A percentile compares a stretch with the other conserved stretches of the same genome.
Conservation (phyloP, 768 basidiomycete species). For the Trametes cingulata region DNA sequence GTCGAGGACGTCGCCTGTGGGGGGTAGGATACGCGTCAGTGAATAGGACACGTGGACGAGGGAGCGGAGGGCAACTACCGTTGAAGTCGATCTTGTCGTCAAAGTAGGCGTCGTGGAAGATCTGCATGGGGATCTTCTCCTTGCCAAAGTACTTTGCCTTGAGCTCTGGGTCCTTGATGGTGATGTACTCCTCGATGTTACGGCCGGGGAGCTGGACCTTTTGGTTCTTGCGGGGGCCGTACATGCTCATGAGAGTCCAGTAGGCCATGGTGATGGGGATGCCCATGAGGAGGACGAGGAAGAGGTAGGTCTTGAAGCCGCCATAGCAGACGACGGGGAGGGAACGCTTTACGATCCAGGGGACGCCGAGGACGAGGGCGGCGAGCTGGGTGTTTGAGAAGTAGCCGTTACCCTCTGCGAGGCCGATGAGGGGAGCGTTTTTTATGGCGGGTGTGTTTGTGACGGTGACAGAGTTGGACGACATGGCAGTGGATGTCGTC, state of each 20-base stretch:
- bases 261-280: constrained; percentile 80
- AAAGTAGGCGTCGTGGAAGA: constrained; percentile 97
- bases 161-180: constrained; percentile 82
- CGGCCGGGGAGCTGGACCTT: constrained; percentile 84
- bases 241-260: constrained; percentile 86
- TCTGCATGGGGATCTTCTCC: constrained; percentile 95
- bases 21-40: not conserved
- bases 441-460: constrained; percentile 79
- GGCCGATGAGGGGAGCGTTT: constrained; percentile 80
- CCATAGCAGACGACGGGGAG: constrained; percentile 81
- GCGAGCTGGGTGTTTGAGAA: constrained; percentile 85
- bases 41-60: constrained; percentile 8
- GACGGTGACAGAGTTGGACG: constrained; percentile 50
- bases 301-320: constrained; percentile 83
- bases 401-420: constrained; percentile 82
- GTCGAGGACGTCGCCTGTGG: constrained; percentile 86
- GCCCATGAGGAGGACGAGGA: constrained; percentile 74
- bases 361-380: constrained; percentile 72
- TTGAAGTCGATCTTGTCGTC: constrained; percentile 96
- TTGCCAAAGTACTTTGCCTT: constrained; percentile 78
- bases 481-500: constrained; percentile 32
- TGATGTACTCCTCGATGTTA: constrained; percentile 87
- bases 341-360: constrained; percentile 81
- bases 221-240: constrained; percentile 79
- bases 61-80: constrained; percentile 47